phyloP scores from a whole-genome alignment of 768 basidiomycete genomes.

The Guyanaporus albipodus region DNA sequence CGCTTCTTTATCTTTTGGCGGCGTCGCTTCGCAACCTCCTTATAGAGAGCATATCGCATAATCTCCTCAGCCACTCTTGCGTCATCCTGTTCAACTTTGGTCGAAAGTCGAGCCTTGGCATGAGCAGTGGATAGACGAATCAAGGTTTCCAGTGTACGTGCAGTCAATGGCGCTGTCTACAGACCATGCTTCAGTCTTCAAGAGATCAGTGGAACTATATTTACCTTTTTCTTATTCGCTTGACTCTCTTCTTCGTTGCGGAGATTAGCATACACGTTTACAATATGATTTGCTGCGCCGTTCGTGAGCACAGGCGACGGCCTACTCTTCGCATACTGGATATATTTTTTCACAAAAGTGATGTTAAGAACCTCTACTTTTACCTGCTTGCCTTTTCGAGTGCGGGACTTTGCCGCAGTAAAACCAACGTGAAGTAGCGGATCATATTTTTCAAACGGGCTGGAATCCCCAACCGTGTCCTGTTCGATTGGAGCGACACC shows the following conservation, averaged over 20 bases:
- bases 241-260: constrained; percentile 86
- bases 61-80: constrained; percentile 91
- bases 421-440: constrained; percentile 90
- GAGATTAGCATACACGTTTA: constrained; percentile 85
- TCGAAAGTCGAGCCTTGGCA: constrained; percentile 89
- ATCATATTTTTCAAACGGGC: constrained; percentile 95
- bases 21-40: constrained; percentile 85
- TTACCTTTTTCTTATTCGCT: constrained; percentile 81
- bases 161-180: constrained; percentile 95
- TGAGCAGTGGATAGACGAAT: constrained; percentile 98
- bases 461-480: constrained; percentile 39
- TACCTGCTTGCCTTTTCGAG: constrained; percentile 54
- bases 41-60: constrained; percentile 95
- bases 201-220: background rate
- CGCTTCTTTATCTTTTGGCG: constrained; percentile 72
- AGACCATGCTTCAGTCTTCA: constrained; percentile 11
- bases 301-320: constrained; percentile 82
- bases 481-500: constrained; percentile 36
- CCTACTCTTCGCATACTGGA: constrained; percentile 94
- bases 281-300: constrained; percentile 92
- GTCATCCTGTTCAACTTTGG: constrained; percentile 80
- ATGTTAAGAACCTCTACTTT: constrained; percentile 87
- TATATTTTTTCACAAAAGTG: constrained; percentile 95
- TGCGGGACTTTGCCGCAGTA: constrained; percentile 43
- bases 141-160: constrained; percentile 96